Evolutionary conservation across 2,329 filamentous ascomycete genomes (phyloP), one percentile per base, ranked within the genome.

Genomic region (Cytospora mali): DNA sequence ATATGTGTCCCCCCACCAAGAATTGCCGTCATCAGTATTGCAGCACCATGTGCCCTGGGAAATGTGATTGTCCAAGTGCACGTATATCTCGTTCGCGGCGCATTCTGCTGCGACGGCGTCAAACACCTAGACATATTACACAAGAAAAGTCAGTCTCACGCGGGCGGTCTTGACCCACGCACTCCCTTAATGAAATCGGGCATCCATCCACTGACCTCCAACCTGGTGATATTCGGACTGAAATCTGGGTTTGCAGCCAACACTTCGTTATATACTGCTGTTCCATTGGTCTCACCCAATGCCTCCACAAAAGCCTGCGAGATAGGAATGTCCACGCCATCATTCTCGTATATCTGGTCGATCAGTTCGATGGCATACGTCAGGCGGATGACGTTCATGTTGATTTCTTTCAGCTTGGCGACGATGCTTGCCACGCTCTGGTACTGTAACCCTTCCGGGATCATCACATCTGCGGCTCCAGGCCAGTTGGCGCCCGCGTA

Each of bases 341-440:
- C 73, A 50, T 76, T 75, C 28, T 73, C 72, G 49, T 76, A 73
- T 63, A 79, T 78, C 65, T 80, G 74, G 64, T 85, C 83, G 39
- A 86, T 73, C 81, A 85, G 82, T 67, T 85, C 77, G 66, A 81
- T 84, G 1, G 83, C 81, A 62, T 81, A 86, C 0, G 82, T 84
- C 63, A 86, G 70, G 4, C 83, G 80, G 16, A 85, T 79, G 1
- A 80, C 78, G 67, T 86, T 85, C 73, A 85, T 80, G 16, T 81
- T 81, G 1, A 82, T 69, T 62, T 77, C 78, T 62, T 81, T 82
- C 66, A 84, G 76, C 71, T 78, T 78, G 16, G 77, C 72, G 2
- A 84, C 79, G 49, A 85, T 80, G 16, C 71, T 73, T 39, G 74
- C 72, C 46, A 84, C 74, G 0, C 81, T 84, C 50, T 80, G 77